Conservation (phyloP, 1,284 basidiomycete genomes). For the Microbotryum lychnidis-dioicae region DNA sequence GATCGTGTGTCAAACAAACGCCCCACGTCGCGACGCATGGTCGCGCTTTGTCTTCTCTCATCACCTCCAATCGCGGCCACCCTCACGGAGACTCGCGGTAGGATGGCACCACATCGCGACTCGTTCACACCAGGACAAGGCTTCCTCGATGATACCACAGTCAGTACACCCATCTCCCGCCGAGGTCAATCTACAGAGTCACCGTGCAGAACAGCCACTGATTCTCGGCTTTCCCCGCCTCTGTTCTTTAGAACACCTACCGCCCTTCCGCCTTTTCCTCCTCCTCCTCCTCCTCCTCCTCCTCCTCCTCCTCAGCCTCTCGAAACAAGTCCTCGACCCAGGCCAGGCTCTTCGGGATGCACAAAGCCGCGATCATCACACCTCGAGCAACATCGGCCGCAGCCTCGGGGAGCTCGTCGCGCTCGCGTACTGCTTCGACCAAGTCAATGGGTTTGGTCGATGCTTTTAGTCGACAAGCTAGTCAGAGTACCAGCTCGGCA, state of each 20-base stretch:
- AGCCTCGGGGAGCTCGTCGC: not conserved
- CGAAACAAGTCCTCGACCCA: not conserved
- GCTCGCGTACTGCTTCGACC: not conserved
- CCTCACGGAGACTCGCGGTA: no score
- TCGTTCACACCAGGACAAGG: no score
- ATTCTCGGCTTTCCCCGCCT: not conserved
- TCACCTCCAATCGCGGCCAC: no score
- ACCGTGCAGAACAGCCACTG: not conserved
- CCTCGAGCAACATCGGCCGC: constrained; percentile 2
- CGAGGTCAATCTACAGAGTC: not conserved
- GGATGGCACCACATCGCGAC: no score
- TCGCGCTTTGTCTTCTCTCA: no score
- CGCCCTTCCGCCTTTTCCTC: not conserved
- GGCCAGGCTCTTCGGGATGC: not conserved
- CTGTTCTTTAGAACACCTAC: not conserved
- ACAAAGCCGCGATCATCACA: constrained; percentile 3
- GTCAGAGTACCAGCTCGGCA: not conserved
- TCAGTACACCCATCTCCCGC: not conserved
- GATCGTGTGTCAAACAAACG: not conserved
- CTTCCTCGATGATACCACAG: not conserved
- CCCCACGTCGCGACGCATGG: not conserved
- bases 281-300: not conserved
- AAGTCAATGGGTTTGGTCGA: no score
- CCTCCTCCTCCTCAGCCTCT: not conserved
- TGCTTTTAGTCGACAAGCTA: not conserved